Evolutionary conservation across 2,329 filamentous ascomycete genomes (phyloP), one percentile per base, ranked within the genome.

Genomic region (Cordyceps cicadae): DNA sequence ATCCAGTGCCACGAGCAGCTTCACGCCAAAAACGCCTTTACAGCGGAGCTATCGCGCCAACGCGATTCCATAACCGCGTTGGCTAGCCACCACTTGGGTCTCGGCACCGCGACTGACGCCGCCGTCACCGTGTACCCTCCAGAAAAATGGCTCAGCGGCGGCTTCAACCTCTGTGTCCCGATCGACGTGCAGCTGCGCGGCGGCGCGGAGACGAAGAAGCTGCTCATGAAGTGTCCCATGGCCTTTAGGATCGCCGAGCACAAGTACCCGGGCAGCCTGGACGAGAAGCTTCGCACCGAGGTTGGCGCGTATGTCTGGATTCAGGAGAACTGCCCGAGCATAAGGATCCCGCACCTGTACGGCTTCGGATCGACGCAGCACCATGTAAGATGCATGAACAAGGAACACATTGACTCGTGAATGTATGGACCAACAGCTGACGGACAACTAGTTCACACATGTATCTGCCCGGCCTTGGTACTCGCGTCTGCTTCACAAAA

Each of bases 231-330:
- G n/a, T 21, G 43, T 12, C 43, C 43, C 17, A 21, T 46, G 19
- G n/a, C 43, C 7, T 46, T 21, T 58, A 73, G 72, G 54, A 65
- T 76, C 19, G 76, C 75, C 19, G 76, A 78, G 60, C 59, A 59
- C 6, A 61, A 51, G 15, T 67, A 71, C 57, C 74, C 74, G 14
- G 76, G 75, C 14, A 77, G 71, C 48, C 69, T 71, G 15, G 72
- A 79, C 39, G 76, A 79, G 67, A 79, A 79, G 67, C 19, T 78
- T n/a, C 50, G 66, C 26, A 62, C 59, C n/a, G 68, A 71, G 54
- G 65, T 68, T 3, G 68, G 60, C 15, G 61, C 68, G 5, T 70
- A 69, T 43, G 46, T 54, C 1, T 70, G 66, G 67, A 62, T 71
- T 45, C 64, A 69, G 59, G 54, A 68, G 49, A 45, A 67, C 51